These are phyloP conservation scores for Gypsophila paniculata DNA, from an alignment of 179 eudicot genomes.

Conservation along the genomic window DNA sequence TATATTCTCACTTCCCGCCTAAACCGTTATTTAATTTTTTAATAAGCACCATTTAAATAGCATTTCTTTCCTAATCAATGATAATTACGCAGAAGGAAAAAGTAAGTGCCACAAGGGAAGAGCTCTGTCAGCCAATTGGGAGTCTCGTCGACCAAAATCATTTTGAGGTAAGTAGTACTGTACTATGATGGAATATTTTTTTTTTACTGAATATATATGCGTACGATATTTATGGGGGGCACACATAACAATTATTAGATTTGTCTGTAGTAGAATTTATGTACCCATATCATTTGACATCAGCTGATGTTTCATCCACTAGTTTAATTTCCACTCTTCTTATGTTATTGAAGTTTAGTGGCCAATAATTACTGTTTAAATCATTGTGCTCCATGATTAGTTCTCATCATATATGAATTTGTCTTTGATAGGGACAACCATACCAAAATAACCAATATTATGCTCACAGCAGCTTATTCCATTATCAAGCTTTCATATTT, in stretches of 20 bases:
- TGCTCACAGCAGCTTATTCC: background rate
- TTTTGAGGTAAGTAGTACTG: slow-evolving; percentile 8
- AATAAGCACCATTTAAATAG: too few species aligned
- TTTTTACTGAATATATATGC: background rate
- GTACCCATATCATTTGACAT: background rate
- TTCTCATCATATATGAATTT: background rate
- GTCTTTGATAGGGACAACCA: background rate
- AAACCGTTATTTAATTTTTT: too few species aligned
- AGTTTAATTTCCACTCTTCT: background rate
- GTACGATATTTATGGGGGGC: background rate
- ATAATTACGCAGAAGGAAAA: slow-evolving; percentile 3
- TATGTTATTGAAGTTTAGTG: background rate
- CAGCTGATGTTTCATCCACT: slow-evolving; percentile 2
- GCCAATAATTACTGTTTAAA: background rate
- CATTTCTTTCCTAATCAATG: slow-evolving; percentile 3
- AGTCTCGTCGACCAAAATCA: background rate
- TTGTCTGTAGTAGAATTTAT: slow-evolving; percentile 5
- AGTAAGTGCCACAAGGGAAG: slow-evolving; percentile 2
- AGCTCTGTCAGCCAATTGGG: slow-evolving; percentile 2
- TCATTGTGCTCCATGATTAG: background rate
- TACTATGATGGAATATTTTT: background rate
- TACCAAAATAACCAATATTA: background rate
- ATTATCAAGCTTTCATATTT: background rate
- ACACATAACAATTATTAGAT: background rate
- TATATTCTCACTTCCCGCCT: too few species aligned